Evolutionary conservation across 2,329 filamentous ascomycete species (phyloP).

Genomic region (Mycocentrospora acerina): DNA sequence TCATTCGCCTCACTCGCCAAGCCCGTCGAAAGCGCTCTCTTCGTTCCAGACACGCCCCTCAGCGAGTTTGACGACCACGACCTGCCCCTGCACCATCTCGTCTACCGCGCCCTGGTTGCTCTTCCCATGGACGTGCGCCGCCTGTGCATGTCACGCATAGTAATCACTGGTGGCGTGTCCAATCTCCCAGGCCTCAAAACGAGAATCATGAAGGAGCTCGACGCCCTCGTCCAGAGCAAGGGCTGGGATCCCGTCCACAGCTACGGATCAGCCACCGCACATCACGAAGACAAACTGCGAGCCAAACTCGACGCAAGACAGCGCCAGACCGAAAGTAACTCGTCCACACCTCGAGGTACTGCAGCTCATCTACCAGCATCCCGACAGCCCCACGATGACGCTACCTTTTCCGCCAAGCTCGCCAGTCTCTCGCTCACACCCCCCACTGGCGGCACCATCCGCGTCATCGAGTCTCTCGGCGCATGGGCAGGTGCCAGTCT

Average conservation of each 20-base stretch:
- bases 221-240: conserved; percentile 62
- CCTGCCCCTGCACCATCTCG: conserved; percentile 70
- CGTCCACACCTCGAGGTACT: conserved; percentile 20
- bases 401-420: conserved; percentile 62
- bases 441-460: conserved; percentile 57
- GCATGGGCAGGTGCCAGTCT: conserved; percentile 75
- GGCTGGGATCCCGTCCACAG: conserved; percentile 80
- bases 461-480: conserved; percentile 69
- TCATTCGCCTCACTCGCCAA: conserved; percentile 71
- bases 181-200: conserved; percentile 76
- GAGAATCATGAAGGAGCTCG: conserved; percentile 75
- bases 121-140: conserved; percentile 81
- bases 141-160: conserved; percentile 82
- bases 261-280: conserved; percentile 58
- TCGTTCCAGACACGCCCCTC: conserved; percentile 57
- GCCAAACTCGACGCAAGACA: conserved; percentile 22
- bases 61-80: conserved; percentile 83
- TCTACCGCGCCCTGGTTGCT: conserved; percentile 73
- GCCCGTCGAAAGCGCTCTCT: conserved; percentile 74
- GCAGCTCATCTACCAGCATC: conserved; percentile 36
- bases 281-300: conserved; percentile 29
- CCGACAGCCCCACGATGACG: conserved; percentile 52
- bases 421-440: conserved; percentile 50
- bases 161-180: conserved; percentile 81
- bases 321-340: conserved; percentile 22